Evolutionary conservation across 495 filamentous ascomycete genomes (phyloP).

Genomic region (Niebla homalea): DNA sequence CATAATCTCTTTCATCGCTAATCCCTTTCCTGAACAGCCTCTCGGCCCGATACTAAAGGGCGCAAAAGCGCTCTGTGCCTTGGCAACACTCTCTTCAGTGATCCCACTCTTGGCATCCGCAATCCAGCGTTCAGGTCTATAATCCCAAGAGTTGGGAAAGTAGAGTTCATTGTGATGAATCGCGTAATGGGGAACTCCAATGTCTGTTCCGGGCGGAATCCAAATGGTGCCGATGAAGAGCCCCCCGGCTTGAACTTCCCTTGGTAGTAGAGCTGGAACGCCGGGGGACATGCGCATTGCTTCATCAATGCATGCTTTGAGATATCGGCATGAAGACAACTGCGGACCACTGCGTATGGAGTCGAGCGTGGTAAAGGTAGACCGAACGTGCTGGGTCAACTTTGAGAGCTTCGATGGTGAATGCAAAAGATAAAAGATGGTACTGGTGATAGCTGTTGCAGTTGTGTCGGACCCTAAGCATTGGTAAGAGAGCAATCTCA

Average conservation of each 20-base stretch:
- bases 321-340: slow-evolving; percentile 30
- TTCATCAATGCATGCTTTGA: slow-evolving; percentile 57
- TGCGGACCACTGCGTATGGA: slow-evolving; percentile 34
- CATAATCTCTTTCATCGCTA: slow-evolving; percentile 39
- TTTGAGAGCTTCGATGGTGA: too few relatives aligned
- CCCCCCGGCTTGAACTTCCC: slow-evolving; percentile 50
- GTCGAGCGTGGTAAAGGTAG: slow-evolving; percentile 35
- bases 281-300: slow-evolving; percentile 57
- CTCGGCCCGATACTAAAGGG: slow-evolving; percentile 45
- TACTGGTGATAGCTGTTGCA: slow-evolving; percentile 41
- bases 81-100: not conserved
- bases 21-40: slow-evolving; percentile 45
- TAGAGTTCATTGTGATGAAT: slow-evolving; percentile 44
- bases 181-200: slow-evolving; percentile 41
- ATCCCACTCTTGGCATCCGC: not conserved
- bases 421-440: slow-evolving; percentile 50
- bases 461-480: slow-evolving; percentile 51
- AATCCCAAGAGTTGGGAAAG: slow-evolving; percentile 39
- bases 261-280: slow-evolving; percentile 45
- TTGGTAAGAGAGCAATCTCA: too few relatives aligned
- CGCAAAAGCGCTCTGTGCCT: slow-evolving; percentile 34
- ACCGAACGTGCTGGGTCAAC: slow-evolving; percentile 32
- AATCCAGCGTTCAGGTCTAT: slow-evolving; percentile 44
- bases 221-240: slow-evolving; percentile 38
- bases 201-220: slow-evolving; percentile 38